Evolutionary conservation across 306 rosid species (phyloP), one percentile per base, ranked within the genome.

Genomic region (Vigna mungo): DNA sequence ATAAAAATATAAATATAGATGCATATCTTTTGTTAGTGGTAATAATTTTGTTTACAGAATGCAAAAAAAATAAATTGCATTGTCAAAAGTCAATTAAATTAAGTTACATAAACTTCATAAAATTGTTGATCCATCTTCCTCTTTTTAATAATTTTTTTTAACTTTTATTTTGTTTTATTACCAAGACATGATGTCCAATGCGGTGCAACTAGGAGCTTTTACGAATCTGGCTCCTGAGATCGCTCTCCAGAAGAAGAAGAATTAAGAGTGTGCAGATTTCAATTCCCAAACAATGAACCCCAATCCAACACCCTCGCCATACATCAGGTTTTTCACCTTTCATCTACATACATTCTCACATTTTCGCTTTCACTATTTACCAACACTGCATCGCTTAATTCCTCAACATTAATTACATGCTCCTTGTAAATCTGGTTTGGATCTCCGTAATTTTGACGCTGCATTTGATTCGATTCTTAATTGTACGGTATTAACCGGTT

Each of bases 201-300:
- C 27, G 25, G n/a, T 72, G 83, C 41, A 72, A 41, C 48, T 17
- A 39, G 43, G 52, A 67, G 17, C 49, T 39, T 53, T 55, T 27
- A 70, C 62, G 14, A 80, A 51, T 63, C 74, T 53, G 39, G 62
- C 63, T 55, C 64, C 60, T 14, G 21, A 71, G 82, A 82, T 82
- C 75, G 41, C 32, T 76, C 54, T 25, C 53, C 3, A 6, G 48
- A 58, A n/a, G 54, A 67, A 23, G 37, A 18, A 7, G 9, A n/a
- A n/a, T n/a, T 7, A 52, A 49, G 11, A 63, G 17, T 47, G 41
- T 9, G 46, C 41, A 36, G 44, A 32, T 81, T 81, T 32, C 36
- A 15, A 59, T 76, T 77, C 37, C 44, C 13, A 75, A 75, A 75
- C 6, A 59, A 63, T 79, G 81, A 74, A 74, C 20, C 68, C 46